Percentiles rank a stretch among this genome's conserved stretches.
Evolutionary conservation across 2,329 filamentous ascomycete species (phyloP).

Genomic region (Talaromyces albobiverticillius): DNA sequence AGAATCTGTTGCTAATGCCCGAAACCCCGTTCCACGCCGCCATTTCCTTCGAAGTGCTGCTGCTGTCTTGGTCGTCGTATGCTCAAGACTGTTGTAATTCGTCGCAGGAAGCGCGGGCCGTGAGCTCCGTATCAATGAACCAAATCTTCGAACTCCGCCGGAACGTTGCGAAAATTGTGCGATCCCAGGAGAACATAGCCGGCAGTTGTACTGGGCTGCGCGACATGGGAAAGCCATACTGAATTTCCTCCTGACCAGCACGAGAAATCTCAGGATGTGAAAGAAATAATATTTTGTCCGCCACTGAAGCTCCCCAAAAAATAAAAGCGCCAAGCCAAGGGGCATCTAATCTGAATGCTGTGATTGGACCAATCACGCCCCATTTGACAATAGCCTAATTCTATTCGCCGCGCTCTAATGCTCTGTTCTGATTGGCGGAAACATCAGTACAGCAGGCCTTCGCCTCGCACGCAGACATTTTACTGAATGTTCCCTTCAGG

Average conservation of each 20-base stretch:
- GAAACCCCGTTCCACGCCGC: neutral
- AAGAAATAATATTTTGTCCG: constrained; percentile 11
- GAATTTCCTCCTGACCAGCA: constrained; percentile 16
- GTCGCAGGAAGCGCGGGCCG: constrained; percentile 5
- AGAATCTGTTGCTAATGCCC: constrained; percentile 13
- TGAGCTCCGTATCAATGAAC: constrained; percentile 8
- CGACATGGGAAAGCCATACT: constrained; percentile 36
- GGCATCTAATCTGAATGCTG: neutral
- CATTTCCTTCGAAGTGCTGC: neutral
- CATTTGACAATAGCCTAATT: neutral
- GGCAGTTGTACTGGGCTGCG: constrained; percentile 25
- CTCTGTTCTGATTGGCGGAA: constrained; percentile 6
- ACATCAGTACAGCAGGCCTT: too few species aligned
- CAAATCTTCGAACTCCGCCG: constrained; percentile 20
- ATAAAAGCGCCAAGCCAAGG: constrained; percentile 9
- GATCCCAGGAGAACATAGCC: constrained; percentile 24
- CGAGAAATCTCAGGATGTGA: neutral
- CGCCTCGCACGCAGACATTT: too few species aligned
- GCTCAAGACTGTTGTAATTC: neutral
- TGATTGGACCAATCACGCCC: neutral
- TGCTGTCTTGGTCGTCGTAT: neutral
- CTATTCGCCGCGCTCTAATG: neutral
- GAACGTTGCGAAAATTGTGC: constrained; percentile 6
- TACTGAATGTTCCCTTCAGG: too few species aligned
- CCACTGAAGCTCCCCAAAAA: constrained; percentile 10